Base-by-base conservation (phyloP, 1,139 yeast species). In the Candida tetrigidarum region DNA sequence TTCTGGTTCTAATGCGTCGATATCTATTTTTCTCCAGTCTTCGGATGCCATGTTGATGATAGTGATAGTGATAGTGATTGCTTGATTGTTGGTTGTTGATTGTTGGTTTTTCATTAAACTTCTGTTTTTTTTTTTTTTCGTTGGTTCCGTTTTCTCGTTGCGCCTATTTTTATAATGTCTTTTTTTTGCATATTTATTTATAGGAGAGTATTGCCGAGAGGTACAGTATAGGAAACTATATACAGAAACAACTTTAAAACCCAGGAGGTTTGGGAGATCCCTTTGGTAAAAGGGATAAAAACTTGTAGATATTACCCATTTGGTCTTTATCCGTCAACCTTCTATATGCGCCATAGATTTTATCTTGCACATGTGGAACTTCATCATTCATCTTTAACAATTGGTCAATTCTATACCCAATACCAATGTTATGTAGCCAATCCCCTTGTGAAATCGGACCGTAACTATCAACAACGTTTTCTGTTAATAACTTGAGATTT, bases 1-100 rank as follows among this genome's bases (percentile, higher is more conserved):
- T 44, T 90, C 97, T 5, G 96, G 86, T 59, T 92, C 97, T 57
- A 83, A 83, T 19, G 91, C 89, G 66, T 93, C 98, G 47, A 93
- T 84, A 63, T 93, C 97, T 57, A 92, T 88, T 76, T 92, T 83
- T 78, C 99, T 78, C 81, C 81, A 69, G 60, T 76, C 74, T 48
- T 67, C 73, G 22, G 42, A 44, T 29, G 52, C 33, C 52, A 50
- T 50, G 32, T 35, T 41, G 29, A 22, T 10, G 15, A 5, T 26
- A 7, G 22, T 32, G 22, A 30, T 20, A 32, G 26, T 15, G 11
- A 20, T 32, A 4, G 8, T 22, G 15, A 12, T 42, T 26, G 12
- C 25, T 22, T 16, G n/a, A n/a, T n/a, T n/a, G n/a, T n/a, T n/a
- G n/a, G n/a, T n/a, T n/a, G n/a, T n/a, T 34, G 10, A 16, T 20